phyloP scores from a whole-genome alignment of 2,329 filamentous ascomycete genomes.

The Chaetomium sp. region DNA sequence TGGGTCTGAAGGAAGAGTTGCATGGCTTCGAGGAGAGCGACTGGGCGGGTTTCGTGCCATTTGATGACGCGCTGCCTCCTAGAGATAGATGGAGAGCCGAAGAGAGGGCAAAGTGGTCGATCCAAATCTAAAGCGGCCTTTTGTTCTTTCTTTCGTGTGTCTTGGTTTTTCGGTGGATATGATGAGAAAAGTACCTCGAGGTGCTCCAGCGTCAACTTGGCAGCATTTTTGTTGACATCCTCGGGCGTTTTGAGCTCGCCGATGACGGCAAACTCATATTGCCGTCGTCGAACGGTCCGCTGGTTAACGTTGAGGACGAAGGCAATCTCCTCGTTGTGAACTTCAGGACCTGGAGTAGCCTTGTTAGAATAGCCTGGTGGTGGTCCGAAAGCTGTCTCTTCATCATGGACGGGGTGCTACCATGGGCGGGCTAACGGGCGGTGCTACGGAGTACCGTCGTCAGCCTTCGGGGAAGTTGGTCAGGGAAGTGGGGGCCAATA shows the following conservation, averaged over 20 bases:
- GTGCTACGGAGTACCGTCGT: too few species aligned
- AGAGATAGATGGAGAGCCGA: not conserved
- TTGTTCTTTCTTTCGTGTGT: too few species aligned
- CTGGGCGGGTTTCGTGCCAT: conserved; percentile 21
- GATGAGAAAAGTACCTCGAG: conserved; percentile 15
- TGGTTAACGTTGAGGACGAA: conserved; percentile 19
- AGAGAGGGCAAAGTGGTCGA: too few species aligned
- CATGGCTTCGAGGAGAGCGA: conserved; percentile 23
- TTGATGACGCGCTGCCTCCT: conserved; percentile 17
- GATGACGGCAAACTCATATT: conserved; percentile 17
- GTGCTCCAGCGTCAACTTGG: conserved; percentile 22
- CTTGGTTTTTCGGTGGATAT: not conserved
- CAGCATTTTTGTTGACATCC: conserved; percentile 23
- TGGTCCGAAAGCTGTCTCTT: conserved; percentile 19
- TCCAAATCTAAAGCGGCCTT: too few species aligned
- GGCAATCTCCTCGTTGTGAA: conserved; percentile 22
- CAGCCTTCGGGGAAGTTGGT: conserved; percentile 1
- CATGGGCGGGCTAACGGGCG: too few species aligned
- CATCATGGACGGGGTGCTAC: conserved; percentile 14
- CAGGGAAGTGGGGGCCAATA: not conserved
- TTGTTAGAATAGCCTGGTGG: conserved; percentile 17
- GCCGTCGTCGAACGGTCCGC: conserved; percentile 18
- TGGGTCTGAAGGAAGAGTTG: conserved; percentile 19
- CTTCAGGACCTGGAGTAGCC: conserved; percentile 19
- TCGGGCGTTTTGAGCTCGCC: conserved; percentile 18